Percentiles rank a stretch among this genome's conserved stretches.
These are phyloP conservation scores for Russula griseocarnosa DNA, from an alignment of 768 basidiomycete genomes.

Conservation along the genomic window DNA sequence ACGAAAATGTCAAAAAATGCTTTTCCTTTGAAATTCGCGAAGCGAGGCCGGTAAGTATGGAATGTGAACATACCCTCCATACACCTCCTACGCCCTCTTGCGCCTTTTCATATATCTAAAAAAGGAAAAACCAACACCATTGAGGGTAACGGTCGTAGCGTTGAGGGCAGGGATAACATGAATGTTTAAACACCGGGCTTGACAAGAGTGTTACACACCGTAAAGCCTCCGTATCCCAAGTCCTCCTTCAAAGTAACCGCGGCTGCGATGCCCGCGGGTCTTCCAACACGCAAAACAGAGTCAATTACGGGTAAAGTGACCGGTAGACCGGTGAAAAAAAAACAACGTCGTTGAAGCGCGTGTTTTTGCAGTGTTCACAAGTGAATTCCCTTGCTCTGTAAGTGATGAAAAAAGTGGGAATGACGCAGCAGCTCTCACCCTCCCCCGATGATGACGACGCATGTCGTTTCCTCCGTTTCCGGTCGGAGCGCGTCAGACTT, in stretches of 20 bases:
- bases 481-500: conserved; percentile 5
- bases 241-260: conserved; percentile 36
- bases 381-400: not conserved
- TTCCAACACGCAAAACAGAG: not conserved
- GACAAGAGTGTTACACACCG: conserved; percentile 28
- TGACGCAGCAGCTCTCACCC: conserved; percentile 24
- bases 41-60: not conserved
- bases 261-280: conserved; percentile 33
- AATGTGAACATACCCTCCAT: conserved; percentile 29
- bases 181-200: not conserved
- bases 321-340: not conserved
- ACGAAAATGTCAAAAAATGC: not conserved
- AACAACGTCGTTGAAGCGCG: no score
- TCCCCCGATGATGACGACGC: conserved; percentile 32
- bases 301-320: not conserved
- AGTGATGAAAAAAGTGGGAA: no score
- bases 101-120: conserved; percentile 37
- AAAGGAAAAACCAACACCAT: not conserved
- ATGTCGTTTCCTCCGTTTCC: conserved; percentile 16
- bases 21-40: not conserved
- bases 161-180: no score
- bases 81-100: conserved; percentile 32
- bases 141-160: no score
- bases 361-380: not conserved
- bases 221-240: conserved; percentile 34